Evolutionary conservation across 306 rosid genomes (phyloP), one percentile per base, ranked within the genome.

Genomic region (Astragalus membranaceus): DNA sequence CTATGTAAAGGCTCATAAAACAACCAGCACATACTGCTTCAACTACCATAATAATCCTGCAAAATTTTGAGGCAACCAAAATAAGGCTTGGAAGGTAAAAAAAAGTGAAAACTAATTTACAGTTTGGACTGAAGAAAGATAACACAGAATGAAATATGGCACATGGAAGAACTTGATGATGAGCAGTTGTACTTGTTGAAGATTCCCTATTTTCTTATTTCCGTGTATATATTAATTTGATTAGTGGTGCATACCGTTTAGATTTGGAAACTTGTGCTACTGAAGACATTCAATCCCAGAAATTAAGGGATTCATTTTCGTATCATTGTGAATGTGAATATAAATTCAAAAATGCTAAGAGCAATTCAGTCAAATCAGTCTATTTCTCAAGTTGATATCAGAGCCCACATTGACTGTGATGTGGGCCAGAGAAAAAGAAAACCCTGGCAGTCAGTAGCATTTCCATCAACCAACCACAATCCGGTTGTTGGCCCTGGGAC

Each of bases 21-120:
- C 95, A 87, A 79, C 87, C 99, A 8, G 96, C 89, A 69, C 86
- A 89, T 55, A 89, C 64, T 47, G 93, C 96, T 88, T 95, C 97
- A 41, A 83, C 78, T 33, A 89, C 82, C 99, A 95, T 95, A 73
- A 95, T 89, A 71, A 82, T 79, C 95, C 99, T 91, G 97, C 78
- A 82, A 47, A 86, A 55, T 66, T 73, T 72, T 73, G n/a, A 51
- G 43, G 59, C 29, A 60, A 64, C 59, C 67, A 62, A 64, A 59
- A 59, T 43, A 60, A 64, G 69, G 71, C 58, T 62, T 39, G 49
- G 51, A 41, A 13, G 61, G 35, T 15, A n/a, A 64, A 47, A 47
- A 32, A 56, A 8, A 59, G 61, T 16, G 57, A 54, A 43, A 33
- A 71, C 67, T 46, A 36, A 50, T 41, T 64, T 32, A 51, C 63